Conservation (phyloP, 495 filamentous ascomycete species). For the Aspergillus panamensis region DNA sequence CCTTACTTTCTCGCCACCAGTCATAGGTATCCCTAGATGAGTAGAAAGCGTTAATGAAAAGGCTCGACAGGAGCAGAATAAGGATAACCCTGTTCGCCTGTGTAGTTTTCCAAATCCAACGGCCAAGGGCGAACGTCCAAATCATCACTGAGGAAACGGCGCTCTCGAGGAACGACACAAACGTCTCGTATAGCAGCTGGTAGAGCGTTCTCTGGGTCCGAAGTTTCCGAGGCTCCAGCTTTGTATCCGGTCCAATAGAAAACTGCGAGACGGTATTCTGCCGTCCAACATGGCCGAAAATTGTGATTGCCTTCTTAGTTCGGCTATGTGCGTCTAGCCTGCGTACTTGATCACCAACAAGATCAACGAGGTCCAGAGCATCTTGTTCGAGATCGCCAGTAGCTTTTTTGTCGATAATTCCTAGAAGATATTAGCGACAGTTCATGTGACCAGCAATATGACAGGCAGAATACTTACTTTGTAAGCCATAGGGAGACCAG, state of each 20-base stretch:
- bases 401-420: slow-evolving; percentile 75
- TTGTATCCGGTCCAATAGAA: slow-evolving; percentile 40
- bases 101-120: slow-evolving; percentile 62
- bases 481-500: slow-evolving; percentile 57
- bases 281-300: slow-evolving; percentile 83
- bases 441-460: not conserved
- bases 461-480: slow-evolving; percentile 47
- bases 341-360: slow-evolving; percentile 82
- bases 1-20: slow-evolving; percentile 85
- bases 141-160: slow-evolving; percentile 69
- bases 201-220: slow-evolving; percentile 65
- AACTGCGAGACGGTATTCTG: slow-evolving; percentile 66
- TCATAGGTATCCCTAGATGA: slow-evolving; percentile 61
- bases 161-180: slow-evolving; percentile 64
- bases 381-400: slow-evolving; percentile 76
- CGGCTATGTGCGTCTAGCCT: slow-evolving; percentile 72
- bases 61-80: slow-evolving; percentile 60
- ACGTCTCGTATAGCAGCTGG: slow-evolving; percentile 66
- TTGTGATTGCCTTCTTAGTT: slow-evolving; percentile 84
- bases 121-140: slow-evolving; percentile 61
- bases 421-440: slow-evolving; percentile 29
- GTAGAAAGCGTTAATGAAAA: slow-evolving; percentile 66
- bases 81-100: slow-evolving; percentile 76
- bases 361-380: slow-evolving; percentile 77
- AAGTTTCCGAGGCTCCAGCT: slow-evolving; percentile 45